Evolutionary conservation across 2,329 filamentous ascomycete genomes (phyloP).

Genomic region (Arthrobotrys sinensis): DNA sequence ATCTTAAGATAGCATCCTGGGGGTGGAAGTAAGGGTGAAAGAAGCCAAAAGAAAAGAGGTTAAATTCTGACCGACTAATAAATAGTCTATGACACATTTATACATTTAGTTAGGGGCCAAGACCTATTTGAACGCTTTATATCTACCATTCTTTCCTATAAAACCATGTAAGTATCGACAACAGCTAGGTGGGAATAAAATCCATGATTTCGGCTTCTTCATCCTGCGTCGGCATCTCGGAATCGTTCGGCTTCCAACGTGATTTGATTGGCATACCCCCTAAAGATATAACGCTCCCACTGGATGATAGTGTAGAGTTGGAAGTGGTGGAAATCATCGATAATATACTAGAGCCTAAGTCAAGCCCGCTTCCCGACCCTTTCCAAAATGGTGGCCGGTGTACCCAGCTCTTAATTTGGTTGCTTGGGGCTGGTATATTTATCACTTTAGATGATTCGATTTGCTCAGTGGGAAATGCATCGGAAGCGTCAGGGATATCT

Average conservation of each 20-base stretch:
- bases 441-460: background rate
- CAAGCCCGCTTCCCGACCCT: background rate
- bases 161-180: no score
- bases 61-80: no score
- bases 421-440: background rate
- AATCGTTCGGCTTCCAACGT: background rate
- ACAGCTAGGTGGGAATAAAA: no score
- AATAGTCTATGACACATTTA: no score
- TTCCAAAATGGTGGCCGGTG: background rate
- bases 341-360: background rate
- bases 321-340: background rate
- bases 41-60: no score
- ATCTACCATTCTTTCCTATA: no score
- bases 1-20: no score
- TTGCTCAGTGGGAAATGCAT: background rate
- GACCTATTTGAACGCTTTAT: no score
- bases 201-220: background rate
- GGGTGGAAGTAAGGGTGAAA: no score
- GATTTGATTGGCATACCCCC: slow-evolving; percentile 1
- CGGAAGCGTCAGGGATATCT: no score
- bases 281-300: background rate
- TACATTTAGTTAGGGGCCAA: no score
- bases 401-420: background rate
- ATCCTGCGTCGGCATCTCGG: background rate
- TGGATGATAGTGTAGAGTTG: background rate